These are phyloP conservation scores for Citeromyces siamensis DNA, from an alignment of 1,139 yeast species.

Conservation along the genomic window DNA sequence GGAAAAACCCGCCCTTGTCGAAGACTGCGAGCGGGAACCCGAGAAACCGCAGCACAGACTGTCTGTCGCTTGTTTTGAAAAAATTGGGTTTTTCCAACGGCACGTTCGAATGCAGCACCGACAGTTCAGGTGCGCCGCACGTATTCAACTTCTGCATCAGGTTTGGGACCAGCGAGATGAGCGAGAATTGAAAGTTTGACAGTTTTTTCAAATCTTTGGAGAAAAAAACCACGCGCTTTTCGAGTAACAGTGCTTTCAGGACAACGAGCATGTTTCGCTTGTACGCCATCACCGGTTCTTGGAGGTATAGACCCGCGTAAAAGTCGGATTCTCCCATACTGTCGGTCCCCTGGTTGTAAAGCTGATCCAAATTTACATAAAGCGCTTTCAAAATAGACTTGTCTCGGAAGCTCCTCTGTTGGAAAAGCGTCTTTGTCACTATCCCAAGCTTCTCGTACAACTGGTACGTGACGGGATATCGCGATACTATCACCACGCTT, in stretches of 20 bases:
- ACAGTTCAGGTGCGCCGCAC: slow-evolving; percentile 69
- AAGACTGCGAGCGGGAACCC: slow-evolving; percentile 85
- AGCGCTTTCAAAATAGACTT: slow-evolving; percentile 53
- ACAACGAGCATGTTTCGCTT: slow-evolving; percentile 51
- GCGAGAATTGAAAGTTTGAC: slow-evolving; percentile 66
- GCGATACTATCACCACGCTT: slow-evolving; percentile 76
- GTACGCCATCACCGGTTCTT: slow-evolving; percentile 50
- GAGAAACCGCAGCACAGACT: slow-evolving; percentile 64
- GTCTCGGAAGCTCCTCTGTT: slow-evolving; percentile 69
- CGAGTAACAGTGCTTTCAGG: slow-evolving; percentile 67
- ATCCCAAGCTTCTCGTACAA: slow-evolving; percentile 84
- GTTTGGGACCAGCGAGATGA: slow-evolving; percentile 67
- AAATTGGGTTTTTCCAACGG: slow-evolving; percentile 47
- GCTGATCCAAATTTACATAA: slow-evolving; percentile 54
- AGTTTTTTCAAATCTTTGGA: slow-evolving; percentile 77
- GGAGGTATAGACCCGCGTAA: slow-evolving; percentile 66
- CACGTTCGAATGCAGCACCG: slow-evolving; percentile 39
- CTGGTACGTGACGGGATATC: slow-evolving; percentile 81
- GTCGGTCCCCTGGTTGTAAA: slow-evolving; percentile 22
- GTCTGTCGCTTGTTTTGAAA: slow-evolving; percentile 65
- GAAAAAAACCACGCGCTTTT: slow-evolving; percentile 54
- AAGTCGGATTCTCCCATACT: slow-evolving; percentile 34
- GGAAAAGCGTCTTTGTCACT: slow-evolving; percentile 76
- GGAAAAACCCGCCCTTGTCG: slow-evolving; percentile 79
- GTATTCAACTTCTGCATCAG: slow-evolving; percentile 61